Percentiles rank a stretch among this genome's conserved stretches.
phyloP scores from a whole-genome alignment of 306 rosid genomes.

The Fragaria iinumae region DNA sequence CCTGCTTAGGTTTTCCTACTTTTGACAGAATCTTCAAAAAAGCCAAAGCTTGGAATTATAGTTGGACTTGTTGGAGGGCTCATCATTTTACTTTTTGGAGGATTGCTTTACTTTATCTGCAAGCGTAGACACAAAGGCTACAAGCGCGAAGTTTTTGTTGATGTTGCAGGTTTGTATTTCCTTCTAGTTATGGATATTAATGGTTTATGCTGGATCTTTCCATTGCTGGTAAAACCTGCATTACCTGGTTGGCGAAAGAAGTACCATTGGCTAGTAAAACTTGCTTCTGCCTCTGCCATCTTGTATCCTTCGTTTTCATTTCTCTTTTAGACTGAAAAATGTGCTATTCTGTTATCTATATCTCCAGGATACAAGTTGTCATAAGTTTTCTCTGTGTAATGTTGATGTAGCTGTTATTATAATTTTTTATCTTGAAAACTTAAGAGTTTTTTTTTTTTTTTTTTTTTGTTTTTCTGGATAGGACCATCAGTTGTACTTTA shows the following conservation, averaged over 20 bases:
- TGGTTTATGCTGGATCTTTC: background rate
- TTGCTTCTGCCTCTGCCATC: background rate
- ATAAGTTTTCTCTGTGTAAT: background rate
- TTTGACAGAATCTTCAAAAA: conserved; percentile 57
- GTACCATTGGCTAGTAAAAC: background rate
- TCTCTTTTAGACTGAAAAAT: background rate
- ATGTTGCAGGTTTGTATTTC: conserved; percentile 82
- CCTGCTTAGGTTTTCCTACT: conserved; percentile 24
- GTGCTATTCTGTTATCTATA: background rate
- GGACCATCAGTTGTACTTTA: background rate
- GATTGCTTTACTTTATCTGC: conserved; percentile 53
- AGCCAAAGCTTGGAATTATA: conserved; percentile 60
- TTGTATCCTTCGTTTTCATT: background rate
- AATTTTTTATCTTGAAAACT: background rate
- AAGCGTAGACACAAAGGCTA: conserved; percentile 59
- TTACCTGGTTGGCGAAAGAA: background rate
- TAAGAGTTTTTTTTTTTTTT: background rate
- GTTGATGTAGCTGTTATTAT: too few relatives aligned
- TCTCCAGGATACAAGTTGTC: background rate
- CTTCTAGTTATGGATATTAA: conserved; percentile 14
- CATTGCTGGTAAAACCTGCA: background rate
- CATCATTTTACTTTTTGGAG: conserved; percentile 47
- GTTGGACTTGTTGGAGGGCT: conserved; percentile 69
- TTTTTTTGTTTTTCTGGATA: too few relatives aligned
- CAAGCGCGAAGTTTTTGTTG: conserved; percentile 84